A percentile compares a stretch with the other conserved stretches of the same genome.
These are phyloP conservation scores for Boletales sp. DNA, from an alignment of 768 basidiomycete genomes.

Conservation along the genomic window DNA sequence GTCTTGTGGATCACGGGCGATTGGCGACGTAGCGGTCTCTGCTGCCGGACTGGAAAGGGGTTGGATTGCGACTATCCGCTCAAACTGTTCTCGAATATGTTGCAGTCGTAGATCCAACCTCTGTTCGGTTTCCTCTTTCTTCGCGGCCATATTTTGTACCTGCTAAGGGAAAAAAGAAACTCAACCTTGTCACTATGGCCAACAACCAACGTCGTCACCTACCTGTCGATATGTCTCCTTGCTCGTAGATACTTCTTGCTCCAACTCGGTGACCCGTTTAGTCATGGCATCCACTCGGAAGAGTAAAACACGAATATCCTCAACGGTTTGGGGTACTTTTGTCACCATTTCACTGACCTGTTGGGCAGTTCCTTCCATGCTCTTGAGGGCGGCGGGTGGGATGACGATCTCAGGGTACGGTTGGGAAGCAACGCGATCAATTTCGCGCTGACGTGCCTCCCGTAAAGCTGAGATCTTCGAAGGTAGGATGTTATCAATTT, in stretches of 20 bases:
- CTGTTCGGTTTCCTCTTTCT: conserved; percentile 12
- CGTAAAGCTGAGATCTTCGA: conserved; percentile 19
- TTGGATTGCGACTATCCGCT: conserved; percentile 11
- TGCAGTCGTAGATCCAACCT: conserved; percentile 13
- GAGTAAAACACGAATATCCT: conserved; percentile 25
- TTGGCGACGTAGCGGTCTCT: neutral
- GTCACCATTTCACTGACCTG: conserved; percentile 19
- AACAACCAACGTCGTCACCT: neutral
- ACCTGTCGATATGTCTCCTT: conserved; percentile 20
- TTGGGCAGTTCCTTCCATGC: conserved; percentile 17
- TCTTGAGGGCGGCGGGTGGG: conserved; percentile 10
- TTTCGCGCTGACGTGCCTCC: conserved; percentile 18
- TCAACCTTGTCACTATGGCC: neutral
- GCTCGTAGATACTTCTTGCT: conserved; percentile 18
- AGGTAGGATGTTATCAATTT: conserved; percentile 17
- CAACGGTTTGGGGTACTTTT: conserved; percentile 21
- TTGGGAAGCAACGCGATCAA: conserved; percentile 13
- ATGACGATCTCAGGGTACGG: conserved; percentile 20
- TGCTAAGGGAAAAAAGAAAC: conserved; percentile 8
- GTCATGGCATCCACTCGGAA: conserved; percentile 19
- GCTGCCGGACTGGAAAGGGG: neutral
- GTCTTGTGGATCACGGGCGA: conserved; percentile 1
- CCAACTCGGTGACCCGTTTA: conserved; percentile 17
- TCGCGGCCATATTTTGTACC: conserved; percentile 12
- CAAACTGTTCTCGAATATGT: conserved; percentile 16